phyloP scores from a whole-genome alignment of 1,284 basidiomycete species.

The Trametes hirsuta region DNA sequence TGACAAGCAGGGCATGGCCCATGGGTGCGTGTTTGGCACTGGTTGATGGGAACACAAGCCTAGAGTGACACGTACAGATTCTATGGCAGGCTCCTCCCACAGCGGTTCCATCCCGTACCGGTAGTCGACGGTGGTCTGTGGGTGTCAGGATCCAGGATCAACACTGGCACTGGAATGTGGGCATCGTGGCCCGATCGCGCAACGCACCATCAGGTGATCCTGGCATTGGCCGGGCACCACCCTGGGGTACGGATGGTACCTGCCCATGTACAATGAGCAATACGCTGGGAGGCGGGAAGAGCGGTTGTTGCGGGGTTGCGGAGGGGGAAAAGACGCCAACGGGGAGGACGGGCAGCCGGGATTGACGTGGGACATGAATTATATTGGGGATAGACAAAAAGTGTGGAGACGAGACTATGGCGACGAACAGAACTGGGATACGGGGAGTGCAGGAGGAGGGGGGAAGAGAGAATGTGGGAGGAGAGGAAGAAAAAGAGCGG shows the following conservation, averaged over 20 bases:
- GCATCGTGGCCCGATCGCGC: background rate
- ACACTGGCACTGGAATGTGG: background rate
- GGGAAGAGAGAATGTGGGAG: background rate
- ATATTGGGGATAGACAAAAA: background rate
- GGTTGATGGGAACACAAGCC: background rate
- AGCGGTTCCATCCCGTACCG: conserved; percentile 1
- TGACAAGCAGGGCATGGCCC: background rate
- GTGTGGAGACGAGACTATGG: background rate
- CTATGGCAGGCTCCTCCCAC: background rate
- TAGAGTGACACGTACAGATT: background rate
- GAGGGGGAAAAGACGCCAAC: background rate
- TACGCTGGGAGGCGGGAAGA: conserved; percentile 26
- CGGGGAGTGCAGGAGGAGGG: background rate
- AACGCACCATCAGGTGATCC: conserved; percentile 30
- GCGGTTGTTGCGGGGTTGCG: conserved; percentile 8
- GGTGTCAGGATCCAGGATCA: background rate
- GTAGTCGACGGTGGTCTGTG: conserved; percentile 12
- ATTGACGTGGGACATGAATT: conserved; percentile 13
- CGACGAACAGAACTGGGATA: background rate
- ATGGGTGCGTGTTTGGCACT: no score
- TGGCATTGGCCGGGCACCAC: conserved; percentile 8
- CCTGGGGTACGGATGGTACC: conserved; percentile 28
- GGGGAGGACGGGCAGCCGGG: conserved; percentile 17
- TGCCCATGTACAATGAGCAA: conserved; percentile 22
- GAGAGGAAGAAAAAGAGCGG: background rate